phyloP scores from a whole-genome alignment of 768 basidiomycete genomes.

The Hemileccinum rubropunctum region DNA sequence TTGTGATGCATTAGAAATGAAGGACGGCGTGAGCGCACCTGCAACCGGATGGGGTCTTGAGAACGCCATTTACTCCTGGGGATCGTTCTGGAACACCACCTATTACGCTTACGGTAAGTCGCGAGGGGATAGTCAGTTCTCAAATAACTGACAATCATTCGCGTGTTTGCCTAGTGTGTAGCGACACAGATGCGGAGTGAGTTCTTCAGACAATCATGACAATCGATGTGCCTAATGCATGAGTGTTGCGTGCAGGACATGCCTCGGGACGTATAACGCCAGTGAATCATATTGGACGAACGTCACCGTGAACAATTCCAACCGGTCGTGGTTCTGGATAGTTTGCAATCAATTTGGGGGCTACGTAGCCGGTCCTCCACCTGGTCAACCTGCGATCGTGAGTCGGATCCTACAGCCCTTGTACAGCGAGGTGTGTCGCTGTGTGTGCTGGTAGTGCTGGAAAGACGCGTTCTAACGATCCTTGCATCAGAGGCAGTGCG shows the following conservation, averaged over 20 bases:
- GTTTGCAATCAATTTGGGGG: conserved; percentile 72
- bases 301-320: conserved; percentile 50
- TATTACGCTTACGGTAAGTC: conserved; percentile 48
- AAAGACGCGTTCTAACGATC: neutral
- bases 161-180: conserved; percentile 46
- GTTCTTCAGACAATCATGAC: conserved; percentile 17
- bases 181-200: conserved; percentile 43
- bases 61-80: conserved; percentile 60
- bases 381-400: conserved; percentile 32
- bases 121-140: neutral
- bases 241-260: conserved; percentile 30
- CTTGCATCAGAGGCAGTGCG: conserved; percentile 56
- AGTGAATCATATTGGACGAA: conserved; percentile 48
- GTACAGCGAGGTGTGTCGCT: conserved; percentile 25
- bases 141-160: neutral
- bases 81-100: conserved; percentile 49
- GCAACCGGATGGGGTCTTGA: conserved; percentile 59
- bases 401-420: conserved; percentile 32
- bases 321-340: conserved; percentile 72
- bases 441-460: neutral
- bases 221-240: conserved; percentile 31
- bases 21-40: conserved; percentile 40
- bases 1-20: conserved; percentile 39
- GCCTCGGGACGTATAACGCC: conserved; percentile 42
- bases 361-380: conserved; percentile 38